A percentile compares a stretch with the other conserved stretches of the same genome.
phyloP scores from a whole-genome alignment of 345 rosid genomes.

The Nephelium lappaceum region DNA sequence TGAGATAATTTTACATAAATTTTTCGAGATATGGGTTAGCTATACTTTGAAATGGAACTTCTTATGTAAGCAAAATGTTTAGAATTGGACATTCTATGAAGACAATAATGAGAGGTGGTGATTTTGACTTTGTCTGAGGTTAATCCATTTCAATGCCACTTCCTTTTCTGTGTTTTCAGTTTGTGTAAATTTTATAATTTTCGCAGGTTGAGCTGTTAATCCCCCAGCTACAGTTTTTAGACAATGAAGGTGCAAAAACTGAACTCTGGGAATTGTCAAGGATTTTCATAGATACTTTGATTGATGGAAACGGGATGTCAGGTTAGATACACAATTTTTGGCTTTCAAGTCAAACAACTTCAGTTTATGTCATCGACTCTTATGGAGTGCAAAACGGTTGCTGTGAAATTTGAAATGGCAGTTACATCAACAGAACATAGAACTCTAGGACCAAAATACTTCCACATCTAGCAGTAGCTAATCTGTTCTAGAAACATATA shows the following conservation, averaged over 20 bases:
- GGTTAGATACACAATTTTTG: slow-evolving; percentile 43
- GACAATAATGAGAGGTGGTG: too few relatives aligned
- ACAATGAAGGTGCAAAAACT: slow-evolving; percentile 95
- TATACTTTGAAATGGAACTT: background rate
- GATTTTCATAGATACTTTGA: slow-evolving; percentile 70
- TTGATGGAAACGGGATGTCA: slow-evolving; percentile 76
- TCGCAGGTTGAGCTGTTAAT: slow-evolving; percentile 88
- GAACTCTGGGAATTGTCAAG: slow-evolving; percentile 89
- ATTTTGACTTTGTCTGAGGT: too few relatives aligned
- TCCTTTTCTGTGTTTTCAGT: background rate
- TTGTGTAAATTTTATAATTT: slow-evolving; percentile 5
- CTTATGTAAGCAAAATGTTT: background rate
- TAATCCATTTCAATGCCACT: background rate
- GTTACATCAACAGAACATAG: too few relatives aligned
- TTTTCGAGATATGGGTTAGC: too few relatives aligned
- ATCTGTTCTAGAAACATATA: background rate
- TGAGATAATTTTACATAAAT: too few relatives aligned
- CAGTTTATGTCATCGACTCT: slow-evolving; percentile 1
- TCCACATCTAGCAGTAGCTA: too few relatives aligned
- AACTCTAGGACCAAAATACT: background rate
- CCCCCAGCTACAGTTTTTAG: slow-evolving; percentile 89
- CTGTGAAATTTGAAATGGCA: too few relatives aligned
- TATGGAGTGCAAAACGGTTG: background rate
- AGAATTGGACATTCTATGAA: background rate
- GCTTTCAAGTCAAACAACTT: slow-evolving; percentile 1